phyloP scores from a whole-genome alignment of 2,329 filamentous ascomycete genomes.

The Paecilomyces fulvus region DNA sequence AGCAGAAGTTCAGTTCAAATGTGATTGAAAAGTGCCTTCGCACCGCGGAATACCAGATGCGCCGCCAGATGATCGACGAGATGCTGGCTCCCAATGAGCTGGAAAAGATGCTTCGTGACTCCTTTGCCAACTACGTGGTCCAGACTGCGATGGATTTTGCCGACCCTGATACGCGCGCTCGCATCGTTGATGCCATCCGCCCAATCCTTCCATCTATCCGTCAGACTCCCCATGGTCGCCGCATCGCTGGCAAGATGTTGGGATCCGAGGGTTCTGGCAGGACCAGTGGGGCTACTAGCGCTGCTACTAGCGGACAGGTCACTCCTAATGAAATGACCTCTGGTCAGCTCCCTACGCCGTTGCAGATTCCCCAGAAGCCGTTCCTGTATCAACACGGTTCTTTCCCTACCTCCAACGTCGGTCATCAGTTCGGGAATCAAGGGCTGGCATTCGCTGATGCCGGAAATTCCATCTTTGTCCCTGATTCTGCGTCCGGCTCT shows the following conservation, averaged over 20 bases:
- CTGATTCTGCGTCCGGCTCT: slow-evolving; percentile 12
- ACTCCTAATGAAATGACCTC: slow-evolving; percentile 33
- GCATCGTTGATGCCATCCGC: slow-evolving; percentile 75
- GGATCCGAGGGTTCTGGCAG: slow-evolving; percentile 42
- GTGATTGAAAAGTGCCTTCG: slow-evolving; percentile 95
- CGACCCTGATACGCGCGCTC: slow-evolving; percentile 61
- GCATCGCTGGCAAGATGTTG: slow-evolving; percentile 80
- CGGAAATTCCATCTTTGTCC: slow-evolving; percentile 11
- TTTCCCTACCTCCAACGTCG: slow-evolving; percentile 13
- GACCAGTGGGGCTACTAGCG: slow-evolving; percentile 30
- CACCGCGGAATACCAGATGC: slow-evolving; percentile 65
- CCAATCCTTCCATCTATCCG: slow-evolving; percentile 78
- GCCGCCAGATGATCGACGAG: slow-evolving; percentile 76
- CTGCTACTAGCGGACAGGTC: slow-evolving; percentile 28
- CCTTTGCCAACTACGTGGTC: slow-evolving; percentile 95
- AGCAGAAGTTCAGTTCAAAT: slow-evolving; percentile 98
- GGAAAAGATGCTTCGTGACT: slow-evolving; percentile 81
- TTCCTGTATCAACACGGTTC: slow-evolving; percentile 23
- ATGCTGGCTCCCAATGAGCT: slow-evolving; percentile 67
- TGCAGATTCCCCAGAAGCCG: slow-evolving; percentile 19
- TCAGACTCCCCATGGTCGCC: slow-evolving; percentile 86
- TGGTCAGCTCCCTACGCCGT: slow-evolving; percentile 24
- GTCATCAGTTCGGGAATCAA: slow-evolving; percentile 19
- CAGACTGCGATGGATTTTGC: slow-evolving; percentile 90
- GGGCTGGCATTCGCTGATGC: not conserved